Base-by-base conservation (phyloP, 2,329 filamentous ascomycete species). In the Ceratocystis papillata region DNA sequence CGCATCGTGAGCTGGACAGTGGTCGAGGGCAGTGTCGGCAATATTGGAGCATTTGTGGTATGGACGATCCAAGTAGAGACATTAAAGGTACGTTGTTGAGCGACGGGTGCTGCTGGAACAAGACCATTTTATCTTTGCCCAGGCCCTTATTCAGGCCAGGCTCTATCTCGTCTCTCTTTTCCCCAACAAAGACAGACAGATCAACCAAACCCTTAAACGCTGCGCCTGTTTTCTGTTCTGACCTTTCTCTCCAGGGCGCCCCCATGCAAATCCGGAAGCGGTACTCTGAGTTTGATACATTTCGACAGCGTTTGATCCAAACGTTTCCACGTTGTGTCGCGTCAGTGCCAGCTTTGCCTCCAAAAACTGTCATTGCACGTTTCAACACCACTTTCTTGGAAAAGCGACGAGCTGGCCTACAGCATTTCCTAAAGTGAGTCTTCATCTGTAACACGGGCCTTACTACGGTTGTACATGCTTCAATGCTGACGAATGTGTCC, bases 1-100 rank as follows among this genome's bases (percentile, higher is more conserved):
- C 78, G 82, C 69, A 79, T 87, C 53, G 77, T 79, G 46, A 81
- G 83, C 71, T 76, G 82, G 72, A 81, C 81, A 10, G 71, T 83
- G 22, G 79, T 87, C 59, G 82, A 84, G 67, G 79, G 81, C 63
- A 80, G 80, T 69, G 74, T 79, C 45, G 82, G 79, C 15, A 83
- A 79, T 70, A 80, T 85, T 33, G 93, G 93, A n/a, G 89, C 92
- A 1, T 99, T 97, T 77, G 90, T 96, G 1, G 91, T 96, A 6
- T 99, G 90, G 89, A 94, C 90, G 73, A 91, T 94, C 72, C 85
- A 82, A 61, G 89, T 99, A 57, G 86, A 94, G 74, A 96, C 91
- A 2, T 78, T 97, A 63, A 87, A 85, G 75, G 90, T 92, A 74
- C 74, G 85, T 81, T 8, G 22, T 25, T 53, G 37, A 41, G 37